These are phyloP conservation scores for Kwoniella dejecticola DNA, from an alignment of 768 basidiomycete genomes.

Conservation along the genomic window DNA sequence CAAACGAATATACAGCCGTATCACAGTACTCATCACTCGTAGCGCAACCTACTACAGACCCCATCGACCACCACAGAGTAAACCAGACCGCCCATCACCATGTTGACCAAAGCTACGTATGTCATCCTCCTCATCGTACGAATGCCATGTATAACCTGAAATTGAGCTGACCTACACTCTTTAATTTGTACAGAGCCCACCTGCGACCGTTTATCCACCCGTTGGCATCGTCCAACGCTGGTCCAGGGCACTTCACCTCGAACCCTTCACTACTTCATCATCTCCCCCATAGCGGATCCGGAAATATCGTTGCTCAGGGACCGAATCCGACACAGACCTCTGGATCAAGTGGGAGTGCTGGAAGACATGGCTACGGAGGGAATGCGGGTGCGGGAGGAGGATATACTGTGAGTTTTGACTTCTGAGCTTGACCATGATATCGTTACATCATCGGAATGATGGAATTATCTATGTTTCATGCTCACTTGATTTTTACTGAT, in stretches of 20 bases:
- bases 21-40: no score
- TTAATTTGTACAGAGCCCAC: conserved; percentile 38
- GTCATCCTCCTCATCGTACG: background rate
- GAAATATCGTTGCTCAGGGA: conserved; percentile 16
- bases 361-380: conserved; percentile 38
- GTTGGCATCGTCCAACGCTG: conserved; percentile 25
- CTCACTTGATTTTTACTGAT: no score
- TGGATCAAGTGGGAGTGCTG: conserved; percentile 27
- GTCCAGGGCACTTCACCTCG: conserved; percentile 51
- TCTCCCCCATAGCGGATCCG: conserved; percentile 33
- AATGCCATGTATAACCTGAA: background rate
- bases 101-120: conserved; percentile 50
- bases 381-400: conserved; percentile 43
- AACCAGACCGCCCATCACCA: no score
- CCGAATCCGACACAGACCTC: conserved; percentile 19
- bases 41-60: no score
- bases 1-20: no score
- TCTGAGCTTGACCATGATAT: no score
- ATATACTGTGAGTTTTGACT: conserved; percentile 36
- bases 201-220: conserved; percentile 54
- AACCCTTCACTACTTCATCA: conserved; percentile 52
- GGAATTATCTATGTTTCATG: no score
- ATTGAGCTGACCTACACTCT: background rate
- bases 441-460: no score
- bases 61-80: no score